Base-by-base conservation (phyloP, 176 grass and related monocot species). In the Musa schizocarpa region DNA sequence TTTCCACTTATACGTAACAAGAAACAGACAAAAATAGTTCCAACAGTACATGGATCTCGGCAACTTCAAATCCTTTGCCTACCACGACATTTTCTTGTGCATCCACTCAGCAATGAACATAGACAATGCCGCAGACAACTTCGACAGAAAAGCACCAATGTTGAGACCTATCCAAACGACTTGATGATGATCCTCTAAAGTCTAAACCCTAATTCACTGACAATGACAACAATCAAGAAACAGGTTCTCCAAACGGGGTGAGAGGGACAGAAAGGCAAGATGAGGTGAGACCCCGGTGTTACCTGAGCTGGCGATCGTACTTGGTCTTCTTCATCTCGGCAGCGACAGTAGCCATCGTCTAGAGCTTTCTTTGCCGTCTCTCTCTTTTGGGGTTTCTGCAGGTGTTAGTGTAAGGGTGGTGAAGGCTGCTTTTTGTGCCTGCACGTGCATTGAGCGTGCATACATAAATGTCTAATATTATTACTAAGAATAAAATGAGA, bases 281-380 rank as follows among this genome's bases (percentile, higher is more conserved):
- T 13, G 50, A 23, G 48, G n/a, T 12, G 13, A 9, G 65, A 1
- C 26, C 24, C 43, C 10, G 53, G 74, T 21, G 51, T 77, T 85
- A 92, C 86, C 86, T 92, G 73, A 92, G 86, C 78, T 92, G 86
- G 64, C 90, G 81, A 57, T 92, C 90, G 77, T 92, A 92, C 84
- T 92, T 92, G 78, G 84, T 89, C 79, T 87, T 92, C 79, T 87
- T 92, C 57, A 84, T 76, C 73, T 92, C 90, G 3, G 70, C 89
- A 16, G 63, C 68, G 50, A 72, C 78, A 13, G 80, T 73, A 21
- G 88, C 75, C 90, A 92, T 92, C 81, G 82, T 78, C 19, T 34
- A 43, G 1, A 11, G 19, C 43, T 70, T 17, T 8, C 48, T 34
- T 51, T 14, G 9, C 9, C 68, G 68, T 19, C 43, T 27, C 57